These are phyloP conservation scores for Durio zibethinus DNA, from an alignment of 345 rosid genomes.

Conservation along the genomic window DNA sequence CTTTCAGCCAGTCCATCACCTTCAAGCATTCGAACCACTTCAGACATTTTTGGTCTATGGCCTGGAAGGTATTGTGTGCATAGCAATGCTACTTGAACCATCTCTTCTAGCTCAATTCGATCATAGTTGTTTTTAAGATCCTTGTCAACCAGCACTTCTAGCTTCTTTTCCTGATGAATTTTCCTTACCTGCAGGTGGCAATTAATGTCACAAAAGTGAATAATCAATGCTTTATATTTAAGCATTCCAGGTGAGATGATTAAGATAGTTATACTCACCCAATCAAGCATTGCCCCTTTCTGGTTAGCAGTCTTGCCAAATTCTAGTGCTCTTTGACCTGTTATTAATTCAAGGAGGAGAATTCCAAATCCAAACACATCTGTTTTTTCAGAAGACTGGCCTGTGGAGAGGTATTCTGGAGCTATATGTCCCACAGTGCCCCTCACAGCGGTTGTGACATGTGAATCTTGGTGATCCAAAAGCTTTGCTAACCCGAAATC, in stretches of 20 bases:
- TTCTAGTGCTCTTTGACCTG: conserved; percentile 92
- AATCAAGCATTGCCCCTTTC: conserved; percentile 93
- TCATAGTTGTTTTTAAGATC: conserved; percentile 76
- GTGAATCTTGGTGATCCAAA: conserved; percentile 94
- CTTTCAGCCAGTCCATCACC: conserved; percentile 96
- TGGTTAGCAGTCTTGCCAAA: conserved; percentile 92
- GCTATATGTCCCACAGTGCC: conserved; percentile 99
- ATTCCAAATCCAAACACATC: conserved; percentile 97
- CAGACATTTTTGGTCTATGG: conserved; percentile 92
- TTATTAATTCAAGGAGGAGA: conserved; percentile 84
- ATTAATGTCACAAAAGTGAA: background rate
- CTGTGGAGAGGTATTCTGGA: conserved; percentile 96
- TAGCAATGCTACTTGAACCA: conserved; percentile 84
- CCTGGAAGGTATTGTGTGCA: conserved; percentile 90
- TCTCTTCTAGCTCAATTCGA: conserved; percentile 87
- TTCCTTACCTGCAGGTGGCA: conserved; percentile 58
- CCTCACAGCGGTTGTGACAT: conserved; percentile 93
- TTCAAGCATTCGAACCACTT: conserved; percentile 96
- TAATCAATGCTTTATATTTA: background rate
- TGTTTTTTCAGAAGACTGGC: conserved; percentile 95
- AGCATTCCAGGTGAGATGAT: background rate
- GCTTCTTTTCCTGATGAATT: conserved; percentile 88
- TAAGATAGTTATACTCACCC: conserved; percentile 46
- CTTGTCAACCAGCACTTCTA: conserved; percentile 83
- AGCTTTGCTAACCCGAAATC: conserved; percentile 96